Percentiles rank a stretch among this genome's conserved stretches.
These are phyloP conservation scores for Cocos nucifera DNA, from an alignment of 176 grass and related monocot genomes.

Conservation along the genomic window DNA sequence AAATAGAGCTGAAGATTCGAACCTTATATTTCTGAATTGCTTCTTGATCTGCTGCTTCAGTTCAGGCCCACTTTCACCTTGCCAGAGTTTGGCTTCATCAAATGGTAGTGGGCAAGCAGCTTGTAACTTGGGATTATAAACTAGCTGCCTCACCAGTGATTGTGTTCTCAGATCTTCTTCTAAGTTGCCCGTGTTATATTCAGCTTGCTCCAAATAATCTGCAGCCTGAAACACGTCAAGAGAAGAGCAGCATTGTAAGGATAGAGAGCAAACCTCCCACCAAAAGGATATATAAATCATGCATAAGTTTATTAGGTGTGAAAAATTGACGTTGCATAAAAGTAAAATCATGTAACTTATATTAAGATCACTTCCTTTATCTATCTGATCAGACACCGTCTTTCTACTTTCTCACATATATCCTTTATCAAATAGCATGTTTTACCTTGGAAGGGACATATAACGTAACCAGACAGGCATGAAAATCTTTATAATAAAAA, in stretches of 20 bases:
- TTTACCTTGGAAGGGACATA: no score
- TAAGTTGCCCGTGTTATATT: conserved; percentile 82
- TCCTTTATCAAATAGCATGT: no score
- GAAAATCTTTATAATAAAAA: no score
- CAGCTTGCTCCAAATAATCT: conserved; percentile 90
- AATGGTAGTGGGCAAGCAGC: conserved; percentile 72
- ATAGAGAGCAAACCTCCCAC: not conserved
- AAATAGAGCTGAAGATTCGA: not conserved
- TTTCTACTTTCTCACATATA: no score
- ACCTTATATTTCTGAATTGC: conserved; percentile 97
- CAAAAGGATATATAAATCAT: no score
- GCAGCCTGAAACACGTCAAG: conserved; percentile 50
- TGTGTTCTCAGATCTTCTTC: conserved; percentile 77
- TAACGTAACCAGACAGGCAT: no score
- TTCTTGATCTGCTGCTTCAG: conserved; percentile 72
- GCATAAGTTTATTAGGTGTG: no score
- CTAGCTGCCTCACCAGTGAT: conserved; percentile 61
- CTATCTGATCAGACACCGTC: no score
- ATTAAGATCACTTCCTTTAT: no score
- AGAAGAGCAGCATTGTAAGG: conserved; percentile 6
- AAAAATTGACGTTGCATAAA: no score
- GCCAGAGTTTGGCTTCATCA: conserved; percentile 87
- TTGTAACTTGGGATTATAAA: conserved; percentile 64
- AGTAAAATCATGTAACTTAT: no score
- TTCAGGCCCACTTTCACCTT: conserved; percentile 86